Base-by-base conservation (phyloP, 2,329 filamentous ascomycete genomes). In the Apiospora koreana region DNA sequence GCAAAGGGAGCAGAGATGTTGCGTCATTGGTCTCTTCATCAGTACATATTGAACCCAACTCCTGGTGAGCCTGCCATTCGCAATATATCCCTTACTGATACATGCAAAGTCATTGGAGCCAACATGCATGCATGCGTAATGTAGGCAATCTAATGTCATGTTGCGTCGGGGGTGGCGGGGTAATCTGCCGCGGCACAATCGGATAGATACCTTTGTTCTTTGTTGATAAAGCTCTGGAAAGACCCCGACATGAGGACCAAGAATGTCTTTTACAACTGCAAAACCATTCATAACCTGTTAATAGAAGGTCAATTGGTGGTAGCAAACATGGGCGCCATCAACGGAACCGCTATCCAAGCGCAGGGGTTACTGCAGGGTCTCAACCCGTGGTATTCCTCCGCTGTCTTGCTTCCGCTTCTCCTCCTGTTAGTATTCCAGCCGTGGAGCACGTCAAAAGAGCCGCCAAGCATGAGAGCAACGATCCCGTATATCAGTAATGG, bases 401-500 rank as follows among this genome's bases (percentile, higher is more conserved):
- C 28, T 45, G n/a, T 45, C 42, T 25, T 66, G 14, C 38, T 66
- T 9, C 64, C 64, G 28, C n/a, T 66, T 25, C 3, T 12, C 41
- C 38, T 66, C 7, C 64, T 66, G n/a, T 31, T 66, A 41, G 38
- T 41, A 43, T 66, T 43, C 12, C 64, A 43, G 42, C 64, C 64
- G 18, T 66, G 64, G 64, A 23, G 38, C 38, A 45, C 23, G 14
- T 25, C 64, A 25, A 66, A 66, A 12, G 38, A 66, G 64, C 64
- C 64, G 3, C 64, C 64, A 25, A 66, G 38, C 41, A 25, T 71
- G 21, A 42, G 45, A 8, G 72, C 72, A 45, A 42, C 42, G 12
- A 68, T 73, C 2, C 72, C 72, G 1, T 73, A 68, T n/a, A 45
- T 73, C 31, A 71, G 69, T 2, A 73, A 73, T 16, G 67, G 68